Evolutionary conservation across 2,329 filamentous ascomycete genomes (phyloP), one percentile per base, ranked within the genome.

Genomic region (Sphaerulina populicola): DNA sequence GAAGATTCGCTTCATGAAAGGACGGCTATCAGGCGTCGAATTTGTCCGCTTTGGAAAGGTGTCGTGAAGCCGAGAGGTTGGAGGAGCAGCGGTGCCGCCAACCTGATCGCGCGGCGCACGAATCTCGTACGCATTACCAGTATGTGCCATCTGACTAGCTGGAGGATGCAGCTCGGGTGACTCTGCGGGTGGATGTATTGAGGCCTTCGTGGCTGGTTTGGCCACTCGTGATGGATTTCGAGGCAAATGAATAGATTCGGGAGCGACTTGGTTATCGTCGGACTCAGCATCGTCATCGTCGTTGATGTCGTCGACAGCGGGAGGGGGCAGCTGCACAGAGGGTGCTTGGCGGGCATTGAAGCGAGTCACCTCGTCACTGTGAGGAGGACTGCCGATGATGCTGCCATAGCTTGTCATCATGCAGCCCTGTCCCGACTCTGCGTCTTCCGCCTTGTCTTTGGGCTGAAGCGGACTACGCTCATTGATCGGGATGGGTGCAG

Each of bases 381-480:
- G 47, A 7, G 74, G 74, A 1, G 78, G 78, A 27, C 77, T 77
- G 6, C 75, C 74, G 8, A 81, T 68, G 58, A 85, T 83, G 63
- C 81, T 84, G 41, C 82, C 82, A 72, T 85, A 85, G 57, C 73
- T 74, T 33, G 71, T 75, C 59, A 75, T 75, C 59, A 75, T 61
- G 12, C 63, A 60, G 14, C 45, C 50, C 21, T 49, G 29, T n/a
- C 39, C 40, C 11, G 44, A 15, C 23, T 50, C 43, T 30, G 41
- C 45, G 30, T 51, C 31, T 47, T 53, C 12, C 56, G 43, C 27
- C 51, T 37, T 33, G 21, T 30, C 18, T 48, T 37, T 44, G 9
- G 43, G 33, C 36, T 56, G 56, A n/a, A 66, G 56, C 15, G 65
- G 63, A 55, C 60, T 64, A 43, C 59, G 57, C 56, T 67, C 65